Evolutionary conservation across 108 stramenopile species (phyloP).

Genomic region (Seminavis robusta): DNA sequence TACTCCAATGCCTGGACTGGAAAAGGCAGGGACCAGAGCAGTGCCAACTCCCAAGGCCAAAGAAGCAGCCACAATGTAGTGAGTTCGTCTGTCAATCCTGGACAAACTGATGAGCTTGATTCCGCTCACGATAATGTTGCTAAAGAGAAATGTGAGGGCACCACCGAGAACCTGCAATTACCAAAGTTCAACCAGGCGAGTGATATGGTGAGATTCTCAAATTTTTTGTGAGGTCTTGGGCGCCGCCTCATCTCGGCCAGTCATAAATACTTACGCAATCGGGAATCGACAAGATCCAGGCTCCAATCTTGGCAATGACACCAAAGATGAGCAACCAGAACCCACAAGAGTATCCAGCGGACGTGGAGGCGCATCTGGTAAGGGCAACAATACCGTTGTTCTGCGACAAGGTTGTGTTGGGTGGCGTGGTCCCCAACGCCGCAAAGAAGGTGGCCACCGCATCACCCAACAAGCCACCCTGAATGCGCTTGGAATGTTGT

Average conservation of each 20-base stretch:
- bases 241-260: too few relatives aligned
- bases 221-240: too few relatives aligned
- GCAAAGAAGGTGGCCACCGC: slow-evolving; percentile 41
- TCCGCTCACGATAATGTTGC: slow-evolving; percentile 17
- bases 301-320: slow-evolving; percentile 45
- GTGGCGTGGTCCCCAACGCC: slow-evolving; percentile 31
- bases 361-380: slow-evolving; percentile 40
- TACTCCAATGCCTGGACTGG: slow-evolving; percentile 9
- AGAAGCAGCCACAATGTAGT: slow-evolving; percentile 19
- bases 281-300: slow-evolving; percentile 42
- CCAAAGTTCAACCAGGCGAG: too few relatives aligned
- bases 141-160: slow-evolving; percentile 24
- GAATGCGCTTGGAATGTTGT: slow-evolving; percentile 21
- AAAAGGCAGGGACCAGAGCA: slow-evolving; percentile 18
- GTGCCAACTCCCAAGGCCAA: slow-evolving; percentile 24
- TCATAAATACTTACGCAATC: too few relatives aligned
- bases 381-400: slow-evolving; percentile 53
- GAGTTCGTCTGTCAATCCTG: slow-evolving; percentile 20
- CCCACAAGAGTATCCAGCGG: slow-evolving; percentile 44
- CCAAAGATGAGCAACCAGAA: slow-evolving; percentile 45
- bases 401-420: slow-evolving; percentile 55
- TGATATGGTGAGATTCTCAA: too few relatives aligned
- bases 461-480: slow-evolving; percentile 47
- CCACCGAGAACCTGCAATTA: slow-evolving; percentile 52
- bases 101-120: slow-evolving; percentile 22